phyloP scores from a whole-genome alignment of 2,329 filamentous ascomycete genomes.

The Purpureocillium takamizusanense region DNA sequence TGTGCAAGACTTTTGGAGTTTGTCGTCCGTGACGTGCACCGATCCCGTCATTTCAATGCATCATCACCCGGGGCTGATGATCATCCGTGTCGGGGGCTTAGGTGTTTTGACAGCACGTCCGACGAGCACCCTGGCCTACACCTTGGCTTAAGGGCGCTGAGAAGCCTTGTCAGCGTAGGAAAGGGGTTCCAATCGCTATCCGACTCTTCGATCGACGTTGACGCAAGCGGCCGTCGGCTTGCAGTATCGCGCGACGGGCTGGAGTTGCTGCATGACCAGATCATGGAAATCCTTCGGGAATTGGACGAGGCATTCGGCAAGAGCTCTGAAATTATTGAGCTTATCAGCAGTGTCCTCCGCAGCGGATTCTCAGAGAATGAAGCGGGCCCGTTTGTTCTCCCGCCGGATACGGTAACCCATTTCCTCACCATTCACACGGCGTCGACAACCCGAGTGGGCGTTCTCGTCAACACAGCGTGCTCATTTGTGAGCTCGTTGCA shows the following conservation, averaged over 20 bases:
- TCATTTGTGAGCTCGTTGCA: slow-evolving; percentile 57
- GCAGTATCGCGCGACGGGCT: slow-evolving; percentile 10
- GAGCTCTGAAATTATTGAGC: slow-evolving; percentile 61
- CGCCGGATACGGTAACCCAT: slow-evolving; percentile 53
- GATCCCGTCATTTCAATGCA: slow-evolving; percentile 12
- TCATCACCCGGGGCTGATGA: slow-evolving; percentile 2
- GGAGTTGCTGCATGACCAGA: slow-evolving; percentile 31
- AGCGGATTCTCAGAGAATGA: slow-evolving; percentile 67
- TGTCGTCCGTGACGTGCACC: slow-evolving; percentile 46
- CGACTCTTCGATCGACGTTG: slow-evolving; percentile 60
- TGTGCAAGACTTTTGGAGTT: slow-evolving; percentile 51
- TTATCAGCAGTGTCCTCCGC: slow-evolving; percentile 61
- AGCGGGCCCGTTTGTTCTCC: slow-evolving; percentile 70
- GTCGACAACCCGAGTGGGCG: slow-evolving; percentile 57
- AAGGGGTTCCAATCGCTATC: slow-evolving; percentile 62
- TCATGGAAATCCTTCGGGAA: slow-evolving; percentile 37
- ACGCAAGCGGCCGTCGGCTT: slow-evolving; percentile 29
- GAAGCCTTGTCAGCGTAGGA: slow-evolving; percentile 61
- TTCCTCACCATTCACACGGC: slow-evolving; percentile 53
- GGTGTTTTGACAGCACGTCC: slow-evolving; percentile 17
- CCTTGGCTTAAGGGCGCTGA: slow-evolving; percentile 46
- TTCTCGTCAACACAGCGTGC: slow-evolving; percentile 62
- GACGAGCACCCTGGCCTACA: slow-evolving; percentile 37
- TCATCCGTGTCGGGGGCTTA: slow-evolving; percentile 14
- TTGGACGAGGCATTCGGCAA: slow-evolving; percentile 42